A percentile compares a stretch with the other conserved stretches of the same genome.
Evolutionary conservation across 1,284 basidiomycete genomes (phyloP).

Genomic region (Cryptococcus sp.): DNA sequence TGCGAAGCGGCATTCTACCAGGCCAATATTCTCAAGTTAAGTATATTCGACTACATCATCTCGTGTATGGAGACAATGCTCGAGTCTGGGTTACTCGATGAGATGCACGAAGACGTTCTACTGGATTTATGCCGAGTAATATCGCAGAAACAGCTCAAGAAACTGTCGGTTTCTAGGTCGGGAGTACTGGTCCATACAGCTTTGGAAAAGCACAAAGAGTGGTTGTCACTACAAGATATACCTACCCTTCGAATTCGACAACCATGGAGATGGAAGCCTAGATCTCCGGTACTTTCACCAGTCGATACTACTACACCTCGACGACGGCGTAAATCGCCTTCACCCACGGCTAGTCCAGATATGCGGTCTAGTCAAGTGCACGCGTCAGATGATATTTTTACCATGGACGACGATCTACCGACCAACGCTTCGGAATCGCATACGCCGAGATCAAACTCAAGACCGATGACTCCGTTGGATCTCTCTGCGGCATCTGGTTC

Average conservation of each 20-base stretch:
- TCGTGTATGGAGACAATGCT: conserved; percentile 84
- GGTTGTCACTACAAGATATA: conserved; percentile 76
- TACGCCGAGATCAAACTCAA: conserved; percentile 37
- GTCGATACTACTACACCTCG: conserved; percentile 34
- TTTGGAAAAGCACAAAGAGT: conserved; percentile 65
- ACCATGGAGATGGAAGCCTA: conserved; percentile 45
- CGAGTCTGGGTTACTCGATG: conserved; percentile 71
- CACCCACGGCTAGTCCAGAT: conserved; percentile 26
- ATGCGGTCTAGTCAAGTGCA: conserved; percentile 9
- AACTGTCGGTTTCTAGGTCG: conserved; percentile 64
- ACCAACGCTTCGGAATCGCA: conserved; percentile 13
- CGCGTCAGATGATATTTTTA: conserved; percentile 45
- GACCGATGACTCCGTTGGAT: conserved; percentile 54
- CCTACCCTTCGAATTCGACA: conserved; percentile 60
- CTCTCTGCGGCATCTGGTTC: conserved; percentile 14
- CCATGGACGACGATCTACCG: conserved; percentile 46
- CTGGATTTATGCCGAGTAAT: conserved; percentile 64
- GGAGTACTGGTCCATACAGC: conserved; percentile 57
- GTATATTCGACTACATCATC: conserved; percentile 75
- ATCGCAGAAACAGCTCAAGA: conserved; percentile 60
- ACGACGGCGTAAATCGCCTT: conserved; percentile 13
- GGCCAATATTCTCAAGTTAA: conserved; percentile 63
- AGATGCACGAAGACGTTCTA: conserved; percentile 63
- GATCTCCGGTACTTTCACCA: conserved; percentile 54
- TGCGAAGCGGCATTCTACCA: conserved; percentile 77